Evolutionary conservation across 108 stramenopile genomes (phyloP), one percentile per base, ranked within the genome.

Genomic region (Aurantiochytrium sp.): DNA sequence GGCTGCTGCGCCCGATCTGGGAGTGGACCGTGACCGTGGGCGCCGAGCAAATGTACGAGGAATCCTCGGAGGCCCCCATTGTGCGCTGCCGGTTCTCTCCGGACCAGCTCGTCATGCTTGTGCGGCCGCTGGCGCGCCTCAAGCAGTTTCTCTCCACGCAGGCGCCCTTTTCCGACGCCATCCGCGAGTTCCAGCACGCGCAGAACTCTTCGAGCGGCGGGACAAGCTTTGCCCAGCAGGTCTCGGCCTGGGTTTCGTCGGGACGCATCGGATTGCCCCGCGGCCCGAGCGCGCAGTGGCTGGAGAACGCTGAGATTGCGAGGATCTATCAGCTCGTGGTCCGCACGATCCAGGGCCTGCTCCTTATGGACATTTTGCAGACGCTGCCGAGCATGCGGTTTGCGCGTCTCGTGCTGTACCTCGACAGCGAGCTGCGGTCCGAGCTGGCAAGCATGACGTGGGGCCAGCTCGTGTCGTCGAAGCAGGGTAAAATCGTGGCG

Each of bases 401-500:
- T 81, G 73, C 73, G 19, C 39, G 42, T 48, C 17, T 81, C 19
- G 73, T 81, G 21, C 39, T 41, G 10, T 48, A 48, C 73, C 27
- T 48, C 0, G 73, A 81, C 30, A 24, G 42, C 10, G 42, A 81
- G 36, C 12, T 81, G 73, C 73, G 73, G 12, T 48, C 42, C 27
- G 45, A 48, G 45, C 30, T 81, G 45, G 45, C 73, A 6, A 81
- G 45, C 73, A 81, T 81, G 73, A 81, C 73, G 12, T 81, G 73
- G 73, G 24, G 42, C 42, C 12, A 42, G 27, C 45, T 81, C 30
- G 73, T 81, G 6, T 30, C 73, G 6, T 48, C 73, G 30, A 81
- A 48, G 73, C 42, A 81, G 12, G 73, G 73, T 1, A 48, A 48
- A 3, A 48, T 48, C 24, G 39, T 81, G 73, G 73, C 73, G 2